Percentiles rank a stretch among this genome's conserved stretches.
These are phyloP conservation scores for Pyronema domesticum DNA, from an alignment of 495 filamentous ascomycete genomes.

Conservation along the genomic window DNA sequence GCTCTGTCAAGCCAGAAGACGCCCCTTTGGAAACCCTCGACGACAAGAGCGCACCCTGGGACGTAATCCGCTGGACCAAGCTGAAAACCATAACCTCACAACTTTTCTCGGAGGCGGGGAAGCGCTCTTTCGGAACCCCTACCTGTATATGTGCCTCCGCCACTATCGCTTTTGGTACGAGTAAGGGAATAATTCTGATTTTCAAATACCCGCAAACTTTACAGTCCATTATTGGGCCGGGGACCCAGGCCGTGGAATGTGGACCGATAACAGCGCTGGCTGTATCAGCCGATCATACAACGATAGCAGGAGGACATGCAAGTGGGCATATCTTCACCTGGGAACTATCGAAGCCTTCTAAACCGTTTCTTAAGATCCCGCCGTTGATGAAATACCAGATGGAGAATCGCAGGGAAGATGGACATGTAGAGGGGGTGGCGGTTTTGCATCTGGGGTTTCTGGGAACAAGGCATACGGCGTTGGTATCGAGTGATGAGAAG, in stretches of 20 bases:
- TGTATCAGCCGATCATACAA: conserved; percentile 83
- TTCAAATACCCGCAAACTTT: conserved; percentile 95
- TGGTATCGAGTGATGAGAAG: conserved; percentile 90
- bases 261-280: conserved; percentile 75
- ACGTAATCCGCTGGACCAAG: conserved; percentile 91
- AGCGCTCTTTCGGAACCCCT: conserved; percentile 77
- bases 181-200: conserved; percentile 80
- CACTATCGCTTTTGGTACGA: conserved; percentile 76
- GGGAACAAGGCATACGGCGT: conserved; percentile 82
- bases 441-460: conserved; percentile 86
- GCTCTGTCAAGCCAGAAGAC: conserved; percentile 28
- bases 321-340: conserved; percentile 91
- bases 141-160: conserved; percentile 84
- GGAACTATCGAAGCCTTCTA: conserved; percentile 64
- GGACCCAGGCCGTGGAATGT: conserved; percentile 86
- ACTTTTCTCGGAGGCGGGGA: conserved; percentile 86
- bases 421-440: conserved; percentile 57
- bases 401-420: conserved; percentile 52
- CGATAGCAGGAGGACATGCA: conserved; percentile 74
- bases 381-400: conserved; percentile 49
- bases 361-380: conserved; percentile 76
- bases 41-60: conserved; percentile 57
- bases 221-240: conserved; percentile 82
- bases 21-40: conserved; percentile 14
- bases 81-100: conserved; percentile 75